Evolutionary conservation across 2,329 filamentous ascomycete genomes (phyloP).

Genomic region (Chrysosphaeria jannelii): DNA sequence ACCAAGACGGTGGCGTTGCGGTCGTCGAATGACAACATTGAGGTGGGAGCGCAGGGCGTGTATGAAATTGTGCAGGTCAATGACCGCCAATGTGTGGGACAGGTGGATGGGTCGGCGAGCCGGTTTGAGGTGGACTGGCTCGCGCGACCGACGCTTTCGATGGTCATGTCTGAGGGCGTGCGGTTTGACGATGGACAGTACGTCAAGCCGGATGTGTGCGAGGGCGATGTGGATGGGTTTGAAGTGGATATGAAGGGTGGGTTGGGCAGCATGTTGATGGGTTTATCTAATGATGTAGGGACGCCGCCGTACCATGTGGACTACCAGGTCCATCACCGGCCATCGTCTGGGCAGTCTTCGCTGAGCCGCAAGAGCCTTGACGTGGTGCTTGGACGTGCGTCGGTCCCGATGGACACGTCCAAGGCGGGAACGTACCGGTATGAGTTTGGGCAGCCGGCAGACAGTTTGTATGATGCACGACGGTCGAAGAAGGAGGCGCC

Average conservation of each 20-base stretch:
- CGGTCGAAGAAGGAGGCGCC: constrained; percentile 4
- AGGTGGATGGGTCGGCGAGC: constrained; percentile 42
- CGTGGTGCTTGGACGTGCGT: constrained; percentile 43
- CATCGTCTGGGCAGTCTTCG: constrained; percentile 16
- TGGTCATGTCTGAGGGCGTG: constrained; percentile 34
- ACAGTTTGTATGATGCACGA: constrained; percentile 55
- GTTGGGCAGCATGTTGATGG: no score
- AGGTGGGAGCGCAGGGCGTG: constrained; percentile 33
- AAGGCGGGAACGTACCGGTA: constrained; percentile 68
- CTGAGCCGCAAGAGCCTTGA: constrained; percentile 43
- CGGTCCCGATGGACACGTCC: constrained; percentile 60
- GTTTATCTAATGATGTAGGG: no score
- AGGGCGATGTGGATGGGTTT: constrained; percentile 75
- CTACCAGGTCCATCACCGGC: no score
- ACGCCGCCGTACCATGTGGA: no score
- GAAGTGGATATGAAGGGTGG: constrained; percentile 39
- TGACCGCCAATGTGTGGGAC: constrained; percentile 58
- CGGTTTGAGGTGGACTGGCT: constrained; percentile 67
- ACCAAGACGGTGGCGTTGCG: constrained; percentile 19
- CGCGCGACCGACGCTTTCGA: constrained; percentile 38
- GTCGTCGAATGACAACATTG: constrained; percentile 34
- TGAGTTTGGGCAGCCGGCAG: constrained; percentile 52
- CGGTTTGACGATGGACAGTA: constrained; percentile 20
- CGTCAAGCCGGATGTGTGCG: constrained; percentile 59
- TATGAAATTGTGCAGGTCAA: constrained; percentile 55